Evolutionary conservation across 495 filamentous ascomycete species (phyloP).

Genomic region (Glutinoglossum americanum): DNA sequence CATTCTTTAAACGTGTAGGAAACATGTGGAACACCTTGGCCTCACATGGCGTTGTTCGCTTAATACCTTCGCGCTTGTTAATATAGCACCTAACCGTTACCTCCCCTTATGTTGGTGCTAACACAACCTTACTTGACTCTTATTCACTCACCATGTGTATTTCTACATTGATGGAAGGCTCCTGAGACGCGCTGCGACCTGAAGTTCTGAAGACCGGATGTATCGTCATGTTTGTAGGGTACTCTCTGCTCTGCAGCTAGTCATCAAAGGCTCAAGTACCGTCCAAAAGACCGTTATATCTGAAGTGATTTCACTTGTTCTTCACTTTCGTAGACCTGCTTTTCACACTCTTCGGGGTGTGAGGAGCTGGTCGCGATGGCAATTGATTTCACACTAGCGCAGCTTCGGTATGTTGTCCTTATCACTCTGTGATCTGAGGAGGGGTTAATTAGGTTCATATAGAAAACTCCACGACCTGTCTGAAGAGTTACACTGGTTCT

Average conservation of each 20-base stretch:
- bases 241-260: not conserved
- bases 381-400: not conserved
- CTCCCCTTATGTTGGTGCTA: not conserved
- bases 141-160: not conserved
- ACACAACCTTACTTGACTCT: not conserved
- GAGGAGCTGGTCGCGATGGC: not conserved
- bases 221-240: not conserved
- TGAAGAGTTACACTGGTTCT: constrained; percentile 4
- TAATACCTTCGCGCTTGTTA: too few species aligned
- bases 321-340: not conserved
- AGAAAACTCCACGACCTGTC: constrained; percentile 1
- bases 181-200: not conserved
- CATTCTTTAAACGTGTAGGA: too few species aligned
- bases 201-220: not conserved
- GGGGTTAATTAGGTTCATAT: not conserved
- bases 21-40: too few species aligned
- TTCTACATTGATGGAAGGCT: not conserved
- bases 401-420: not conserved
- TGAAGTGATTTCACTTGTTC: not conserved
- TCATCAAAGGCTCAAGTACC: not conserved
- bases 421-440: not conserved
- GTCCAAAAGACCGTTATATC: not conserved
- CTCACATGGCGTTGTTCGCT: too few species aligned
- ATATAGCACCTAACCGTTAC: not conserved
- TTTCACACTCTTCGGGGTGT: not conserved